These are phyloP conservation scores for Dunaliella sp. DNA, from an alignment of 139 green algal genomes.

Conservation along the genomic window DNA sequence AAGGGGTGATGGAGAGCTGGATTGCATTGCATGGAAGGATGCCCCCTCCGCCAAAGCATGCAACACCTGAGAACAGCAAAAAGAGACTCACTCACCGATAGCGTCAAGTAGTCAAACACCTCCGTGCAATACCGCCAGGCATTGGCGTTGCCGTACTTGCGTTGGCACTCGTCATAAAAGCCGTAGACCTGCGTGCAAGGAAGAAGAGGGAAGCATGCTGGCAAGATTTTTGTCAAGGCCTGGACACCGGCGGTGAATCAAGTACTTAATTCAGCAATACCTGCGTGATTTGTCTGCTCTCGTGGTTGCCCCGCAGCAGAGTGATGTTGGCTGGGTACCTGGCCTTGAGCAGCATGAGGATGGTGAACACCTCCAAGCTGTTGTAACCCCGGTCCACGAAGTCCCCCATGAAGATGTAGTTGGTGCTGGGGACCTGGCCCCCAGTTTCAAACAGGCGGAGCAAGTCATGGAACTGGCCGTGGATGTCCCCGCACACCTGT, in stretches of 20 bases:
- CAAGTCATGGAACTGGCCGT: conserved; percentile 95
- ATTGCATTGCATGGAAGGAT: too few relatives aligned
- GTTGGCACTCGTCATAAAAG: conserved; percentile 99
- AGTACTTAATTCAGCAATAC: too few relatives aligned
- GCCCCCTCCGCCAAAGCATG: too few relatives aligned
- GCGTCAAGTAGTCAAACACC: conserved; percentile 97
- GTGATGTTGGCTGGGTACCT: conserved; percentile 94
- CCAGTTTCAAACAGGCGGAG: conserved; percentile 97
- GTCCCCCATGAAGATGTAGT: conserved; percentile 99
- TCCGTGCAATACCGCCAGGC: conserved; percentile 99
- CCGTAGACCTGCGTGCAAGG: conserved; percentile 77
- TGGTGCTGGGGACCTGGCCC: conserved; percentile 90
- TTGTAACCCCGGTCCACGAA: conserved; percentile 99
- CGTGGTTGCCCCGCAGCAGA: conserved; percentile 97
- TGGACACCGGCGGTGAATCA: too few relatives aligned
- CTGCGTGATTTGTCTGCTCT: conserved; percentile 99
- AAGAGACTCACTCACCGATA: conserved; percentile 58
- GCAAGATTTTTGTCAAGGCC: too few relatives aligned
- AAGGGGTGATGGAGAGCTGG: too few relatives aligned
- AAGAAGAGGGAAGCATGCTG: too few relatives aligned
- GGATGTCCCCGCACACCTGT: conserved; percentile 98
- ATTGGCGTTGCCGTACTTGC: conserved; percentile 97
- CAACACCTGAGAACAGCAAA: too few relatives aligned
- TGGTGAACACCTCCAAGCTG: conserved; percentile 95
- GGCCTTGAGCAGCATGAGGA: conserved; percentile 97